These are phyloP conservation scores for Jatropha podagrica DNA, from an alignment of 441 rosid genomes.

Conservation along the genomic window DNA sequence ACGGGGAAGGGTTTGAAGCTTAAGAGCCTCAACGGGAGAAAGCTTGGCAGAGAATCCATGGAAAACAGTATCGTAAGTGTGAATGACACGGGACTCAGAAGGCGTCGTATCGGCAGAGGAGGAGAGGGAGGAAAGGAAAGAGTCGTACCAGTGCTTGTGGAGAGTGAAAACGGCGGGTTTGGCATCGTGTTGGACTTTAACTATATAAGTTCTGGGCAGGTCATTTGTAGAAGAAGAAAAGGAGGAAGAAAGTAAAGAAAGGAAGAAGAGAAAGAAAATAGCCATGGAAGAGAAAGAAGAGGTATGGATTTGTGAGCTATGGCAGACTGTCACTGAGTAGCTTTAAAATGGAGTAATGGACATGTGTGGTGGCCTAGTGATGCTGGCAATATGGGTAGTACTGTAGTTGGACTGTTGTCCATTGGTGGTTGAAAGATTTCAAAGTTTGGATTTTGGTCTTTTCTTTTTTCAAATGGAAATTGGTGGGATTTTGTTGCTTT, in stretches of 20 bases:
- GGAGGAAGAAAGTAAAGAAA: constrained; percentile 25
- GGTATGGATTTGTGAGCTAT: background rate
- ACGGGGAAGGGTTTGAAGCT: constrained; percentile 53
- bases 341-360: constrained; percentile 11
- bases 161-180: constrained; percentile 81
- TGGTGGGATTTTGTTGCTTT: no score
- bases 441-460: background rate
- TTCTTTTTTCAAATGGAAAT: background rate
- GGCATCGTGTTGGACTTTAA: constrained; percentile 58
- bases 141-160: constrained; percentile 75
- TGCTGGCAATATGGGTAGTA: background rate
- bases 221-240: constrained; percentile 40
- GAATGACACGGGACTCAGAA: constrained; percentile 41
- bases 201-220: constrained; percentile 55
- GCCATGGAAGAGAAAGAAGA: constrained; percentile 18
- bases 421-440: background rate
- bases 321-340: background rate
- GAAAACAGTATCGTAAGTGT: constrained; percentile 78
- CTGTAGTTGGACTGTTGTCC: background rate
- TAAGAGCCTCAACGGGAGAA: constrained; percentile 38
- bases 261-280: constrained; percentile 28
- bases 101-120: constrained; percentile 30
- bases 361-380: background rate
- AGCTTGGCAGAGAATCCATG: constrained; percentile 75
- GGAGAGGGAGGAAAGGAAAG: constrained; percentile 54